A percentile compares a stretch with the other conserved stretches of the same genome.
Evolutionary conservation across 306 rosid species (phyloP).

Genomic region (Sindora glabra): DNA sequence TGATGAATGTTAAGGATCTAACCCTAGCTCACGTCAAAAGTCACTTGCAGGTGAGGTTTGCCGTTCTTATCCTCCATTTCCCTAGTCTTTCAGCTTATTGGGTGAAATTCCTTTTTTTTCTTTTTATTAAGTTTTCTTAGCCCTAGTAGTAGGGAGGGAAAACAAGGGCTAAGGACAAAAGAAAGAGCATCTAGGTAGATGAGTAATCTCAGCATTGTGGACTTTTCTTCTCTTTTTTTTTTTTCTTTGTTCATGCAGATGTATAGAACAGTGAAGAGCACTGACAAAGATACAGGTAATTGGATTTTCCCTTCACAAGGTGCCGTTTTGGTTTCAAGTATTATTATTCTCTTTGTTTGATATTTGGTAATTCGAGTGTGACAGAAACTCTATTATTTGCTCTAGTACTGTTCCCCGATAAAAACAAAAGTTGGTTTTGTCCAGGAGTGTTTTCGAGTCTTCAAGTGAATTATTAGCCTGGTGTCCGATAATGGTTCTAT

Average conservation of each 20-base stretch:
- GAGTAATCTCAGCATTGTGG: slow-evolving; percentile 28
- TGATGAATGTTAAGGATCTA: slow-evolving; percentile 92
- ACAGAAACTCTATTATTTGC: slow-evolving; percentile 31
- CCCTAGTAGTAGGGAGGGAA: slow-evolving; percentile 33
- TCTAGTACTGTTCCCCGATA: slow-evolving; percentile 21
- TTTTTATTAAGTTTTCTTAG: background rate
- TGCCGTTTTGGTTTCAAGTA: slow-evolving; percentile 19
- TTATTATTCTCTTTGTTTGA: slow-evolving; percentile 45
- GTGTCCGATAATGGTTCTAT: slow-evolving; percentile 37
- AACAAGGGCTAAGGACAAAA: slow-evolving; percentile 54
- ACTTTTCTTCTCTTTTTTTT: slow-evolving; percentile 22
- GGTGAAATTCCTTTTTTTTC: slow-evolving; percentile 9
- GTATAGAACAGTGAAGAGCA: slow-evolving; percentile 98
- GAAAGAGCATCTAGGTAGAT: slow-evolving; percentile 44
- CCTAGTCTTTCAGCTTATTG: slow-evolving; percentile 20
- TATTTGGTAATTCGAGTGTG: slow-evolving; percentile 29
- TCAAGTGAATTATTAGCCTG: slow-evolving; percentile 40
- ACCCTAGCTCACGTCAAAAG: slow-evolving; percentile 98
- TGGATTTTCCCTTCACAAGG: slow-evolving; percentile 22
- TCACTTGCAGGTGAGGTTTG: slow-evolving; percentile 85
- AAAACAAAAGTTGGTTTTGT: slow-evolving; percentile 16
- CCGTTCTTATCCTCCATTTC: slow-evolving; percentile 18
- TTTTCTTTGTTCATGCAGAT: slow-evolving; percentile 61
- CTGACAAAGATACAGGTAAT: slow-evolving; percentile 74
- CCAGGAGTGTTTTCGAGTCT: slow-evolving; percentile 6